phyloP scores from a whole-genome alignment of 139 green algal genomes.

The Eudorina sp. region DNA sequence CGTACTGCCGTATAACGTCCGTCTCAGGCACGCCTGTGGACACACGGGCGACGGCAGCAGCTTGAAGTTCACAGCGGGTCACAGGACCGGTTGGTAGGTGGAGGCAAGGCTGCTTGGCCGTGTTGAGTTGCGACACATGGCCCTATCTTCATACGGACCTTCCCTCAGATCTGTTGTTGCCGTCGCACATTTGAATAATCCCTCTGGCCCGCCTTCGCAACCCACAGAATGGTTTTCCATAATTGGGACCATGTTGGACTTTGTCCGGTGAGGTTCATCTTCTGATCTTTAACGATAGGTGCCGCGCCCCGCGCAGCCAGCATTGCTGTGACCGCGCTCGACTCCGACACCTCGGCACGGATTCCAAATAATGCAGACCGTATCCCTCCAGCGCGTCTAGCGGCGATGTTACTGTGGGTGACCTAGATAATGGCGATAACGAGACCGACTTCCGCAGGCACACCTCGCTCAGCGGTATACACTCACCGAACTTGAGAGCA shows the following conservation, averaged over 20 bases:
- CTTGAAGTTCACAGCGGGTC: no score
- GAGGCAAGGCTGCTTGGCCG: no score
- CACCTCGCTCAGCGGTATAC: not conserved
- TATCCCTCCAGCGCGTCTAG: no score
- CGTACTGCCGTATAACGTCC: constrained; percentile 62
- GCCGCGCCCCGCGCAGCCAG: no score
- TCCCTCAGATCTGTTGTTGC: not conserved
- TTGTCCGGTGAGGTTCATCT: no score
- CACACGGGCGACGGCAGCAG: no score
- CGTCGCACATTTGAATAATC: not conserved
- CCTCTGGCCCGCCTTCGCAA: not conserved
- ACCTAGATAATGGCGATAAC: not conserved
- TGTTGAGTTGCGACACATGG: no score
- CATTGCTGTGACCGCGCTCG: no score
- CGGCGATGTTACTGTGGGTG: not conserved
- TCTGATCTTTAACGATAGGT: no score
- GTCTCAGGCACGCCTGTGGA: constrained; percentile 53
- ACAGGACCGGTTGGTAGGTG: no score
- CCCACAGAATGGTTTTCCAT: not conserved
- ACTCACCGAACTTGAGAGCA: constrained; percentile 5
- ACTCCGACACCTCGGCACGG: not conserved
- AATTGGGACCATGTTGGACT: not conserved
- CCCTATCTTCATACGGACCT: no score
- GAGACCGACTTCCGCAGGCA: not conserved
- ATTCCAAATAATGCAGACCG: no score